Conservation (phyloP, 306 rosid species). For the apple (Malus domestica) region DNA sequence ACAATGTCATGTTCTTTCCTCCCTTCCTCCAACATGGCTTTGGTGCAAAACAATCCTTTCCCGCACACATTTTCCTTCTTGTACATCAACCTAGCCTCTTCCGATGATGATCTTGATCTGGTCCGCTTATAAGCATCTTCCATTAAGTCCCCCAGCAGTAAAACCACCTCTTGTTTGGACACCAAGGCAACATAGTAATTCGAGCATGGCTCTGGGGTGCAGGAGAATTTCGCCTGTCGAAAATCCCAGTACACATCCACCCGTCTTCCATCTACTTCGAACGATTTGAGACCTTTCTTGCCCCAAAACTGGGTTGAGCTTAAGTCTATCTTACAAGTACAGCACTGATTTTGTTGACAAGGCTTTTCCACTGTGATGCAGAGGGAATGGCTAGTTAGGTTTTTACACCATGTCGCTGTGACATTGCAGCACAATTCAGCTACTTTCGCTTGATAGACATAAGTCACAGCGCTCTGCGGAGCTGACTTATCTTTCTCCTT, state of each 20-base stretch:
- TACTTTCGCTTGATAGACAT: slow-evolving; percentile 36
- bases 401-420: slow-evolving; percentile 45
- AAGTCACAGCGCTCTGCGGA: slow-evolving; percentile 21
- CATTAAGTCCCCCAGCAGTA: slow-evolving; percentile 47
- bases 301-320: slow-evolving; percentile 46
- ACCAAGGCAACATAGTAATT: slow-evolving; percentile 59
- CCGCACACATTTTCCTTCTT: slow-evolving; percentile 56
- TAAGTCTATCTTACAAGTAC: slow-evolving; percentile 47
- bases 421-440: slow-evolving; percentile 22
- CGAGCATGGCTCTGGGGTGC: slow-evolving; percentile 34
- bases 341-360: slow-evolving; percentile 10
- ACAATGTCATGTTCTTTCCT: slow-evolving; percentile 42
- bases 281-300: slow-evolving; percentile 54
- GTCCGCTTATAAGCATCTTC: slow-evolving; percentile 44
- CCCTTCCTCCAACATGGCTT: slow-evolving; percentile 41
- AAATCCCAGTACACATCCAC: slow-evolving; percentile 62
- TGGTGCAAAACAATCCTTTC: slow-evolving; percentile 46
- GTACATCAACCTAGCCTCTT: slow-evolving; percentile 42
- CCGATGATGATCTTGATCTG: slow-evolving; percentile 38
- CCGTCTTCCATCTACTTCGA: slow-evolving; percentile 37
- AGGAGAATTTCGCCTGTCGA: slow-evolving; percentile 34
- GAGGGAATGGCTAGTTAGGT: slow-evolving; percentile 27
- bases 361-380: slow-evolving; percentile 32
- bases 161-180: slow-evolving; percentile 37
- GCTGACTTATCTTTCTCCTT: background rate